Evolutionary conservation across 1,284 basidiomycete genomes (phyloP).

Genomic region (Trametes pubescens): DNA sequence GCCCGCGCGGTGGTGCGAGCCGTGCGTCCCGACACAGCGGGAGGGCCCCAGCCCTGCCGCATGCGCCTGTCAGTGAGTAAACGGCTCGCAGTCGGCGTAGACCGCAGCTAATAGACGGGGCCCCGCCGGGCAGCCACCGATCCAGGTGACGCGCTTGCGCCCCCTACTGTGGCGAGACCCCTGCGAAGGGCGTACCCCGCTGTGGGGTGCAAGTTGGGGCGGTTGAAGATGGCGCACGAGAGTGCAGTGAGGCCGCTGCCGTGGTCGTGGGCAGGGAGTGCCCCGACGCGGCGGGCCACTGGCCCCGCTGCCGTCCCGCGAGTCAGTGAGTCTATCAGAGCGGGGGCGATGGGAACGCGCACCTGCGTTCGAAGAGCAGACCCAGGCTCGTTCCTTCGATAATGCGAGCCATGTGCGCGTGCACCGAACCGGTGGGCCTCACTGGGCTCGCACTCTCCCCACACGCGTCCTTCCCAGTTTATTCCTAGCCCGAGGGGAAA

Average conservation of each 20-base stretch:
- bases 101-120: conserved; percentile 8
- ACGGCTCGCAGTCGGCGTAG: conserved; percentile 2
- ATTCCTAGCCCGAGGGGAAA: no score
- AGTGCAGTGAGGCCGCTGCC: background rate
- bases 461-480: no score
- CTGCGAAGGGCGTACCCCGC: background rate
- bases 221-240: background rate
- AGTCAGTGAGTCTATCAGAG: conserved; percentile 32
- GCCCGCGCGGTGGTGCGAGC: conserved; percentile 9
- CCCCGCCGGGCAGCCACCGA: no score
- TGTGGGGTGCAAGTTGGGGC: background rate
- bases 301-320: conserved; percentile 9
- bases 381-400: background rate
- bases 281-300: conserved; percentile 6
- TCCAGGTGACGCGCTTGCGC: conserved; percentile 5
- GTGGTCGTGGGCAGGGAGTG: background rate
- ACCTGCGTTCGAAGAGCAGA: conserved; percentile 1
- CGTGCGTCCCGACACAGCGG: conserved; percentile 9
- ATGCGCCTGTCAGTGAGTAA: background rate
- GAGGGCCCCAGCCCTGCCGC: conserved; percentile 2
- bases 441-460: background rate
- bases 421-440: background rate
- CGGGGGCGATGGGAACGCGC: conserved; percentile 1
- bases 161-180: background rate
- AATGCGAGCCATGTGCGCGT: conserved; percentile 1